Evolutionary conservation across 306 rosid species (phyloP).

Genomic region (Glycine soja): DNA sequence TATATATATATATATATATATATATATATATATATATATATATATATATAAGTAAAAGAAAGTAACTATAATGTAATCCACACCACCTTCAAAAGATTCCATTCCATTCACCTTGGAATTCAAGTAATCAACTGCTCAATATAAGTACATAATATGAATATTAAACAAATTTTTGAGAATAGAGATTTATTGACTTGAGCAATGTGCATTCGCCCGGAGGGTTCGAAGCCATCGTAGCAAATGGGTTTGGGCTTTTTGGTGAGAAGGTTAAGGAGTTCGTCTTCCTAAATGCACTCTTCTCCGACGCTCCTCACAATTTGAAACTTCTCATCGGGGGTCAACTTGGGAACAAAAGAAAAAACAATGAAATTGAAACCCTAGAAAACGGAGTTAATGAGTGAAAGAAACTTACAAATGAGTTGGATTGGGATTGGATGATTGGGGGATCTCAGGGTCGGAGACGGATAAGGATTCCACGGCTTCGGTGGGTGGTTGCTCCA

Average conservation of each 20-base stretch:
- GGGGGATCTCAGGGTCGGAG: slow-evolving; percentile 33
- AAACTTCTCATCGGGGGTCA: slow-evolving; percentile 65
- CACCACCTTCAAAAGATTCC: slow-evolving; percentile 1
- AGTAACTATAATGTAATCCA: background rate
- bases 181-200: slow-evolving; percentile 67
- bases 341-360: slow-evolving; percentile 36
- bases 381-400: background rate
- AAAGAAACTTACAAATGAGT: slow-evolving; percentile 43
- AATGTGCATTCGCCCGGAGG: slow-evolving; percentile 95
- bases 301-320: slow-evolving; percentile 73
- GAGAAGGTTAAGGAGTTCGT: slow-evolving; percentile 75
- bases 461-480: slow-evolving; percentile 55
- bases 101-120: background rate
- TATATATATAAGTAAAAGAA: background rate
- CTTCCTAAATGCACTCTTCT: slow-evolving; percentile 90
- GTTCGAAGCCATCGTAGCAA: slow-evolving; percentile 93
- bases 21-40: no score
- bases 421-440: slow-evolving; percentile 45
- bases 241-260: slow-evolving; percentile 72
- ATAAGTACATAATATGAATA: background rate
- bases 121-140: background rate
- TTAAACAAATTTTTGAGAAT: background rate
- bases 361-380: background rate
- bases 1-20: no score
- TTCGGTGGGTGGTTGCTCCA: slow-evolving; percentile 41